phyloP scores from a whole-genome alignment of 2,329 filamentous ascomycete genomes.

The Exophiala xenobiotica region DNA sequence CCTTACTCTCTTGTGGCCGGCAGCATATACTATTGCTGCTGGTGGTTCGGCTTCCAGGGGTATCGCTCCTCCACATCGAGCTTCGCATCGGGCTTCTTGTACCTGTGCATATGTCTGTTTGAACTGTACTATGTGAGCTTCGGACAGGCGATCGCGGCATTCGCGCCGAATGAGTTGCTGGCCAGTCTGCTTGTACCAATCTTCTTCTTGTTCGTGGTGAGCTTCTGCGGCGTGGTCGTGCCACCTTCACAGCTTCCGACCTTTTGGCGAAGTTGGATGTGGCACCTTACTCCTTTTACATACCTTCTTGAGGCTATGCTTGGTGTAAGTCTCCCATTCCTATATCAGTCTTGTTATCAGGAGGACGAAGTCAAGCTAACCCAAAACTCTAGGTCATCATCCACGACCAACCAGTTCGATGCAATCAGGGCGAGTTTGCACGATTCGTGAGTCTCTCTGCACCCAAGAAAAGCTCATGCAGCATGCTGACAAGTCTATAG shows the following conservation, averaged over 20 bases:
- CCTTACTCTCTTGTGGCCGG: constrained; percentile 68
- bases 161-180: constrained; percentile 65
- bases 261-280: constrained; percentile 62
- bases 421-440: constrained; percentile 64
- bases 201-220: constrained; percentile 68
- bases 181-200: constrained; percentile 66
- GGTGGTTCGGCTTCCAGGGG: constrained; percentile 60
- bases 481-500: constrained; percentile 60
- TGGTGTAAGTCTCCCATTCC: constrained; percentile 42
- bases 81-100: constrained; percentile 58
- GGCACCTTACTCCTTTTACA: constrained; percentile 70
- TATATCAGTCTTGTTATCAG: too few species aligned
- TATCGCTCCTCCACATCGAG: constrained; percentile 56
- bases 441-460: constrained; percentile 39
- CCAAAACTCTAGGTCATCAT: constrained; percentile 59
- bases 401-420: constrained; percentile 64
- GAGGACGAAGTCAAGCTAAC: too few species aligned
- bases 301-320: constrained; percentile 77
- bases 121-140: constrained; percentile 54
- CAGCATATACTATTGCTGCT: constrained; percentile 63
- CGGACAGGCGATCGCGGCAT: constrained; percentile 66
- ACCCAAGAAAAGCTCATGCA: too few species aligned
- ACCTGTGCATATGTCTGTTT: constrained; percentile 61
- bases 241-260: constrained; percentile 61
- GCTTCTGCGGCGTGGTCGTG: constrained; percentile 74